These are phyloP conservation scores for Sanguinoderma infundibulare DNA, from an alignment of 1,284 basidiomycete genomes.

Conservation along the genomic window DNA sequence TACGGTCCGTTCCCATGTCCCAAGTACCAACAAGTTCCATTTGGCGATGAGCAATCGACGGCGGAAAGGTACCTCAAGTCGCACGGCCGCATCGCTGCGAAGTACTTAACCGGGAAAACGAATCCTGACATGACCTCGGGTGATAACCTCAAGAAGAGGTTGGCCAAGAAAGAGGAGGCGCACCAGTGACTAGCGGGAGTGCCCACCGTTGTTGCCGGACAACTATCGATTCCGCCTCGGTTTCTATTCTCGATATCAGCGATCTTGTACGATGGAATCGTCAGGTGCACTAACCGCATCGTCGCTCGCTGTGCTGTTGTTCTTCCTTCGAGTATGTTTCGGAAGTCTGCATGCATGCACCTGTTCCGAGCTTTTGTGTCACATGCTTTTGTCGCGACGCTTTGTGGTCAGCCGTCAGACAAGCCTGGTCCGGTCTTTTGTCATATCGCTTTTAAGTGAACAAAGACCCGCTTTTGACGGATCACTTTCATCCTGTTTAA, in stretches of 20 bases:
- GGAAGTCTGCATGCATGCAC: background rate
- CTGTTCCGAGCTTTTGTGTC: background rate
- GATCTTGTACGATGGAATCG: background rate
- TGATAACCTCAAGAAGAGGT: too few relatives aligned
- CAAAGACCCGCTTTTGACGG: background rate
- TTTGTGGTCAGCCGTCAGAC: background rate
- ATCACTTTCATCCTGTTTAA: background rate
- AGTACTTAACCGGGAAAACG: too few relatives aligned
- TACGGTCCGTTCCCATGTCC: too few relatives aligned
- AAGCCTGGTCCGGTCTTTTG: background rate
- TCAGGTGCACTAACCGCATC: background rate
- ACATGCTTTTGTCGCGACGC: background rate
- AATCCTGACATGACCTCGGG: too few relatives aligned
- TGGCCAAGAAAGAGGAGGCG: too few relatives aligned
- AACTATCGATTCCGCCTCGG: background rate
- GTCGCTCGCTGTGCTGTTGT: background rate
- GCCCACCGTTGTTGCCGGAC: background rate
- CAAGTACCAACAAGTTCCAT: too few relatives aligned
- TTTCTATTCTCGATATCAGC: background rate
- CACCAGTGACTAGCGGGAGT: background rate
- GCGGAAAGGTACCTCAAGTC: too few relatives aligned
- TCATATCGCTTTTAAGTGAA: background rate
- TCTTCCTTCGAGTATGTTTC: background rate
- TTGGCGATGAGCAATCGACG: too few relatives aligned
- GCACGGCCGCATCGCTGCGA: too few relatives aligned